A percentile compares a stretch with the other conserved stretches of the same genome.
Conservation (phyloP, 225 moss, liverwort and hornwort species). For the Polytrichum formosum region DNA sequence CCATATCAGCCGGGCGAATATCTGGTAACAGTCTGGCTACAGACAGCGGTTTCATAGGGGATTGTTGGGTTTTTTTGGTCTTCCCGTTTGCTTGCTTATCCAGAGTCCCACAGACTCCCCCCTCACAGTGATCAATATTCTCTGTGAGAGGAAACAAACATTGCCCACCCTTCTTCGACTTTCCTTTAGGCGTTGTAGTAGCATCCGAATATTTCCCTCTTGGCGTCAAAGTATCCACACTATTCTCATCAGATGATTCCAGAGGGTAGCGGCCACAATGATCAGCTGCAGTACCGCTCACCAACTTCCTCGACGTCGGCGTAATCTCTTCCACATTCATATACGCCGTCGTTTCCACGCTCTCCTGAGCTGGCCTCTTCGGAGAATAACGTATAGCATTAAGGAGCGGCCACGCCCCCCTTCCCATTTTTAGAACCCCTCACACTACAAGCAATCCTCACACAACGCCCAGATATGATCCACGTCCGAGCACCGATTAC, state of each 20-base stretch:
- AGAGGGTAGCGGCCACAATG: conserved; percentile 32
- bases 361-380: conserved; percentile 52
- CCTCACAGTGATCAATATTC: conserved; percentile 35
- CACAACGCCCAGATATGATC: no score
- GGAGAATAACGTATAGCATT: conserved; percentile 55
- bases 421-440: conserved; percentile 41
- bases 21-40: conserved; percentile 26
- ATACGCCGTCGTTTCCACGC: conserved; percentile 27
- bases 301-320: conserved; percentile 60
- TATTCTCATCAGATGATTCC: conserved; percentile 30
- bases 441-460: background rate
- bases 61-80: conserved; percentile 44
- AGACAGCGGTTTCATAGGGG: conserved; percentile 23
- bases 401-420: conserved; percentile 79
- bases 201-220: conserved; percentile 31
- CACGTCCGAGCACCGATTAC: no score
- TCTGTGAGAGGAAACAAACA: conserved; percentile 35
- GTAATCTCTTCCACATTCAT: conserved; percentile 35
- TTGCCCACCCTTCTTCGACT: conserved; percentile 41
- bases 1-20: conserved; percentile 7
- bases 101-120: conserved; percentile 25
- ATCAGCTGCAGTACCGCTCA: conserved; percentile 52
- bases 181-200: conserved; percentile 41
- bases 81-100: conserved; percentile 64
- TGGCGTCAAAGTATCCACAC: conserved; percentile 23